A percentile compares a stretch with the other conserved stretches of the same genome.
phyloP scores from a whole-genome alignment of 2,329 filamentous ascomycete genomes.

The Teratosphaeriaceae sp. region DNA sequence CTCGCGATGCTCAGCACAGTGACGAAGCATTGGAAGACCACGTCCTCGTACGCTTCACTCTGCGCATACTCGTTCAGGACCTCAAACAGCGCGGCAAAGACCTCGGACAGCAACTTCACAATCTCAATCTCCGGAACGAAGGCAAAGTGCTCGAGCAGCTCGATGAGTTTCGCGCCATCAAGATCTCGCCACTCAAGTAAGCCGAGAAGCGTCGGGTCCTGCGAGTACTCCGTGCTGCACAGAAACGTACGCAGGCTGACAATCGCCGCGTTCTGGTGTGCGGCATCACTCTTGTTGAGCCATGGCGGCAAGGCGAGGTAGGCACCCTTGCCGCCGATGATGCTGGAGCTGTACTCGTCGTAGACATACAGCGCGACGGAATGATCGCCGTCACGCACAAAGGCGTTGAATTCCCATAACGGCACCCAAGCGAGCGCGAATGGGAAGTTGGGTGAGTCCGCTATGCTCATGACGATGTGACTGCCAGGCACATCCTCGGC shows the following conservation, averaged over 20 bases:
- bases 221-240: slow-evolving; percentile 91
- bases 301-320: slow-evolving; percentile 81
- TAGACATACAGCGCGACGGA: slow-evolving; percentile 79
- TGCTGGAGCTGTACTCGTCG: slow-evolving; percentile 80
- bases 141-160: slow-evolving; percentile 71
- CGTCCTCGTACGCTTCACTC: slow-evolving; percentile 84
- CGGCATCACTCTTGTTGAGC: slow-evolving; percentile 66
- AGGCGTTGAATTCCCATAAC: slow-evolving; percentile 86
- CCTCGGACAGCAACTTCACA: slow-evolving; percentile 84
- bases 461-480: slow-evolving; percentile 84
- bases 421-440: slow-evolving; percentile 93
- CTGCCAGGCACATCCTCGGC: slow-evolving; percentile 73
- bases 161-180: slow-evolving; percentile 62
- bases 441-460: slow-evolving; percentile 77
- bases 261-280: slow-evolving; percentile 66
- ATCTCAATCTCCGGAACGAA: slow-evolving; percentile 98
- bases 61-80: slow-evolving; percentile 88
- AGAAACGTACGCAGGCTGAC: slow-evolving; percentile 76
- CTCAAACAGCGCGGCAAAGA: slow-evolving; percentile 85
- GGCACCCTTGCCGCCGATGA: slow-evolving; percentile 67
- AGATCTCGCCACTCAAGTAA: slow-evolving; percentile 65
- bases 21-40: slow-evolving; percentile 85
- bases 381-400: slow-evolving; percentile 78
- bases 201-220: slow-evolving; percentile 79
- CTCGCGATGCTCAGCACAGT: slow-evolving; percentile 89